phyloP scores from a whole-genome alignment of 495 filamentous ascomycete genomes.

The Penicillium atrosanguineum region DNA sequence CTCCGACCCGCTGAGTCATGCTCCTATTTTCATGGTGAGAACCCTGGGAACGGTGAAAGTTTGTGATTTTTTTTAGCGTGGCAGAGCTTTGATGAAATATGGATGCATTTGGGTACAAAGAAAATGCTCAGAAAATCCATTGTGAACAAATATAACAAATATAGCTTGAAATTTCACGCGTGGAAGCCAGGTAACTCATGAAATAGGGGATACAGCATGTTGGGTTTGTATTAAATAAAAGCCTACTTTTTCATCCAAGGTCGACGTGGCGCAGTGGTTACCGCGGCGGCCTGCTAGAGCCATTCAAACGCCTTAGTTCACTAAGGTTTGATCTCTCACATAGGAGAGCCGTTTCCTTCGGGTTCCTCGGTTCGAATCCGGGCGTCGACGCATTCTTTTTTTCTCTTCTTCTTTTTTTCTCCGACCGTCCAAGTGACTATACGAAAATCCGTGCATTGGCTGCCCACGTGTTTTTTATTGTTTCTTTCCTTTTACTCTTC shows the following conservation, averaged over 20 bases:
- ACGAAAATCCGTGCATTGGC: too few species aligned
- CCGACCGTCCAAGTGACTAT: too few species aligned
- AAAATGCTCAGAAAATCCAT: too few species aligned
- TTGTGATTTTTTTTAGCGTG: background rate
- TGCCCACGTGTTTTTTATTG: too few species aligned
- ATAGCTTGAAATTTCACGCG: too few species aligned
- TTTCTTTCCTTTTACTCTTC: background rate
- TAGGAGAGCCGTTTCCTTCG: background rate
- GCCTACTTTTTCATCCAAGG: background rate
- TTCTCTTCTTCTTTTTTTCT: background rate
- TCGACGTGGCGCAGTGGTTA: background rate
- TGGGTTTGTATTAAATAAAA: background rate
- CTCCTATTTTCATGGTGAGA: background rate
- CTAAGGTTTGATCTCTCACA: background rate
- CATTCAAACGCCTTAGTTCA: background rate
- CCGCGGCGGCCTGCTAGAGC: background rate
- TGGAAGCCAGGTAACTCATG: background rate
- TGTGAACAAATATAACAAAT: too few species aligned
- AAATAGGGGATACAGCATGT: background rate
- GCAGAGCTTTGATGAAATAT: background rate
- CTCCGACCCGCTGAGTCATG: background rate
- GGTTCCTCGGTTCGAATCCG: background rate
- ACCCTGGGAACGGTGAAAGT: background rate
- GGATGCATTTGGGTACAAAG: too few species aligned
- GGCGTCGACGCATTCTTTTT: background rate